Evolutionary conservation across 139 green algal species (phyloP).

Genomic region (Deuterostichococcus epilithicus): DNA sequence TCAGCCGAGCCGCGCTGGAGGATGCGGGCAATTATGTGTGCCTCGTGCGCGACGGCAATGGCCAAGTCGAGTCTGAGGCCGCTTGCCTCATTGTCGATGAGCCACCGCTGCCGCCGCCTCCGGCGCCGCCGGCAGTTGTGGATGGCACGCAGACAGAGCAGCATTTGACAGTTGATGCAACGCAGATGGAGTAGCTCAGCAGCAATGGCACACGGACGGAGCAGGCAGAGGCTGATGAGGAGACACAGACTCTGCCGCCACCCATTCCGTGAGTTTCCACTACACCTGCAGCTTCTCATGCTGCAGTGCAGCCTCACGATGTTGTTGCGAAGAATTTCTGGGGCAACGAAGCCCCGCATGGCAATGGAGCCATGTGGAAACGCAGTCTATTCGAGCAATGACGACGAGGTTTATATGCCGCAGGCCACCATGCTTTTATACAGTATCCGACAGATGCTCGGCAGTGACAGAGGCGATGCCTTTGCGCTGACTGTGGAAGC

Average conservation of each 20-base stretch:
- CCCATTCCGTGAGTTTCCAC: too few species aligned
- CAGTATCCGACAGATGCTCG: neutral
- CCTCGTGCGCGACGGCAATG: neutral
- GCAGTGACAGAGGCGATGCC: neutral
- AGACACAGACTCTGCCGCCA: neutral
- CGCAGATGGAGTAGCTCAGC: neutral
- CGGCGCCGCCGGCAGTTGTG: neutral
- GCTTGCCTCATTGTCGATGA: neutral
- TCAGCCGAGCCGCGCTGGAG: neutral
- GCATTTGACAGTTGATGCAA: neutral
- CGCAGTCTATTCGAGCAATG: too few species aligned
- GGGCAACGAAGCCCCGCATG: too few species aligned
- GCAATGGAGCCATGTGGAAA: too few species aligned
- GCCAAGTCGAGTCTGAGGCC: neutral
- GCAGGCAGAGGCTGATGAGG: neutral
- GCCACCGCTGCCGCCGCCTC: neutral
- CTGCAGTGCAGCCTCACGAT: too few species aligned
- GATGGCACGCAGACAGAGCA: neutral
- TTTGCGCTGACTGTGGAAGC: neutral
- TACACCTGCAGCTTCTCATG: too few species aligned
- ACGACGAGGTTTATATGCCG: too few species aligned
- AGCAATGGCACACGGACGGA: neutral
- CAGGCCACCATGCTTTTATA: neutral
- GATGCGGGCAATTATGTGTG: neutral
- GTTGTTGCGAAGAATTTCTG: too few species aligned